Evolutionary conservation across 2,329 filamentous ascomycete species (phyloP).

Genomic region (Uncinocarpus reesii): DNA sequence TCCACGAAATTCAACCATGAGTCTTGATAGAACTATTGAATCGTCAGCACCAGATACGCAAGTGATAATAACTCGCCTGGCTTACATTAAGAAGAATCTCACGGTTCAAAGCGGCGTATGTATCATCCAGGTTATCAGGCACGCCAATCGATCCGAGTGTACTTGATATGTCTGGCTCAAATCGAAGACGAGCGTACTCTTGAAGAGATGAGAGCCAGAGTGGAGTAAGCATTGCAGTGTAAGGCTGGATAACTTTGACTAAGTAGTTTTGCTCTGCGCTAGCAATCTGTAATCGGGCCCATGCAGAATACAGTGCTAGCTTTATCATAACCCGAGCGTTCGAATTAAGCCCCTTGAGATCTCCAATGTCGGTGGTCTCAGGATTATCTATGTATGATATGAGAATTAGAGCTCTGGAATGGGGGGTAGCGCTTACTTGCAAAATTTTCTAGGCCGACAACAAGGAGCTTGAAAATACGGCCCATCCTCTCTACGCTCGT

Average conservation of each 20-base stretch:
- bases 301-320: conserved; percentile 91
- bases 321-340: conserved; percentile 98
- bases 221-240: conserved; percentile 80
- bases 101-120: conserved; percentile 88
- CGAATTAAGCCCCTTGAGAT: conserved; percentile 81
- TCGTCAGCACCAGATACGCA: background rate
- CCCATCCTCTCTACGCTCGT: conserved; percentile 98
- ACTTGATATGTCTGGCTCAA: conserved; percentile 94
- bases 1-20: conserved; percentile 95
- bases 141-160: conserved; percentile 70
- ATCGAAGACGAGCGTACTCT: conserved; percentile 84
- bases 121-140: conserved; percentile 78
- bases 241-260: conserved; percentile 75
- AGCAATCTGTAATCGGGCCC: conserved; percentile 93
- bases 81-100: conserved; percentile 70
- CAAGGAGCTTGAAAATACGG: conserved; percentile 84
- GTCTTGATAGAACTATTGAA: conserved; percentile 73
- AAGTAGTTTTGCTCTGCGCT: conserved; percentile 87
- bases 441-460: conserved; percentile 85
- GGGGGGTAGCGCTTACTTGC: conserved; percentile 44
- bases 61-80: background rate
- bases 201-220: conserved; percentile 87
- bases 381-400: conserved; percentile 46
- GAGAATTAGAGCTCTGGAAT: conserved; percentile 7
- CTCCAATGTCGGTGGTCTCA: conserved; percentile 79